Base-by-base conservation (phyloP, 345 rosid genomes). In the Eucalyptus polyanthemos region DNA sequence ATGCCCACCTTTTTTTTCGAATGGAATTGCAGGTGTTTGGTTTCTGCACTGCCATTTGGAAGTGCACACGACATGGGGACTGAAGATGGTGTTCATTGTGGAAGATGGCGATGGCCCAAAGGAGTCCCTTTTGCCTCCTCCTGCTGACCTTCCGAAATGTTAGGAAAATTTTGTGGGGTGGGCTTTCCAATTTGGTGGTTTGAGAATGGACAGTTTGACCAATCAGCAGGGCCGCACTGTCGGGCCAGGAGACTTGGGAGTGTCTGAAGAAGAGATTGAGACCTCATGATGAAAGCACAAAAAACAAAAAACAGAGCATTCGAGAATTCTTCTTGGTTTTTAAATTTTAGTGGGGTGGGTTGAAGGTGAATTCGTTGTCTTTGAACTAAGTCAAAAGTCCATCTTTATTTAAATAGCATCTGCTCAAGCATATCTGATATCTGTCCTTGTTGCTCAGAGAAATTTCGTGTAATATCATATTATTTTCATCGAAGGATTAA, bases 31-130 rank as follows among this genome's bases (percentile, higher is more conserved):
- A 96, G 98, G 99, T 72, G 93, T 96, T 25, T 97, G 98, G 98
- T 95, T 97, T 91, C 88, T 97, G 88, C 98, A 96, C 89, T 95
- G 97, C 88, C 99, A 97, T 93, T 89, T 97, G 88, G 99, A 97
- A 92, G 95, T 95, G 87, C 97, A 96, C 92, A 95, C 98, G 58
- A 91, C 98, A 47, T 96, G 96, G 98, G 97, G 97, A 40, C 95
- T 97, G 11, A 95, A 95, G 93, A 95, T 96, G 98, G 98, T 96
- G 53, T 97, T 97, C 91, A 58, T 95, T 92, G 99, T 97, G 67
- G 97, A 94, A 16, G 94, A 94, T 87, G 98, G 97, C 4, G 89
- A 91, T 58, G 95, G 95, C 81, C 95, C 96, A 8, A 93, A 93
- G 37, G 89, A 93, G 88, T 94, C 97, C 62, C 92, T 95, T 29